A percentile compares a stretch with the other conserved stretches of the same genome.
Conservation (phyloP, 192 early-diverging fungal species). For the Backusella morwellensis region DNA sequence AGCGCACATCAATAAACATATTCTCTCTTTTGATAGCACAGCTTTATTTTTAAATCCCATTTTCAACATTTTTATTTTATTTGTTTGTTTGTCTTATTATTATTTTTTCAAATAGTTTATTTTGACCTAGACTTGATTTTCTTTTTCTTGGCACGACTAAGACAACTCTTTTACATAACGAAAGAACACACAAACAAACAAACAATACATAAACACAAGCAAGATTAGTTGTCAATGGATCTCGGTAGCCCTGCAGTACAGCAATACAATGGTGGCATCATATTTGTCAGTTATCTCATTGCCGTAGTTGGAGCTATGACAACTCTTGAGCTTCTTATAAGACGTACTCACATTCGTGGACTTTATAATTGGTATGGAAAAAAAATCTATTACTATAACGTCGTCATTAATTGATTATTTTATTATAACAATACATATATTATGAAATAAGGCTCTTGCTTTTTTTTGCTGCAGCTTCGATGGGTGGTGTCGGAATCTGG, state of each 20-base stretch:
- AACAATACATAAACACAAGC: neutral
- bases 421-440: neutral
- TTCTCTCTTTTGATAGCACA: neutral
- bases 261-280: conserved; percentile 24
- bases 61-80: neutral
- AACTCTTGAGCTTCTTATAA: conserved; percentile 36
- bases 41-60: neutral
- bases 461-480: conserved; percentile 30
- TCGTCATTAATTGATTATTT: neutral
- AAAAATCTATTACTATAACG: neutral
- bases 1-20: neutral
- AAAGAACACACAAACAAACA: neutral
- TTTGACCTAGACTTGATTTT: neutral
- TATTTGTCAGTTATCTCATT: conserved; percentile 34
- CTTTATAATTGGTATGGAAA: conserved; percentile 26
- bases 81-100: neutral
- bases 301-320: conserved; percentile 38
- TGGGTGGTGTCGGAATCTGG: conserved; percentile 44
- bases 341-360: conserved; percentile 37
- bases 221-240: neutral
- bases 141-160: neutral
- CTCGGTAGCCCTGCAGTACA: conserved; percentile 12
- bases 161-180: neutral
- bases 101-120: neutral
- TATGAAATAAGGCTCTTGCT: conserved; percentile 24